Conservation (phyloP, 805 yeast species). For the Metschnikowia bowlesiae region DNA sequence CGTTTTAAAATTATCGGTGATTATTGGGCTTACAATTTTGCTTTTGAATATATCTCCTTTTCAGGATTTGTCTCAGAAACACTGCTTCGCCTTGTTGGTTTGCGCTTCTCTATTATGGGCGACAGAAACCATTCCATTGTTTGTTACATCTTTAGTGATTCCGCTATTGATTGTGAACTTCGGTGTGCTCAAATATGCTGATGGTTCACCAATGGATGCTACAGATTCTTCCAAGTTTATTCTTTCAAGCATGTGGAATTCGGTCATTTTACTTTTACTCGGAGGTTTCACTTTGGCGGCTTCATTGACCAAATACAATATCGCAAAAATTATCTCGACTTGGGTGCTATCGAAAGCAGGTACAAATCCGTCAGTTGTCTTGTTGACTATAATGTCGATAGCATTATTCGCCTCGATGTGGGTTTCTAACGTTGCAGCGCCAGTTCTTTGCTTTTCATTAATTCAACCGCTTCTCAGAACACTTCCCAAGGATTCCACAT, state of each 20-base stretch:
- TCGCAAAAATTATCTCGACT: slow-evolving; percentile 47
- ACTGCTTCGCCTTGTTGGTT: slow-evolving; percentile 66
- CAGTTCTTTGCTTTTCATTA: slow-evolving; percentile 49
- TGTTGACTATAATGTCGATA: slow-evolving; percentile 47
- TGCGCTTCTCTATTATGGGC: slow-evolving; percentile 53
- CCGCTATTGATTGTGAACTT: slow-evolving; percentile 46
- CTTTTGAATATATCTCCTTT: slow-evolving; percentile 55
- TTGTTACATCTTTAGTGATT: slow-evolving; percentile 45
- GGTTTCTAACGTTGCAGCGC: slow-evolving; percentile 56
- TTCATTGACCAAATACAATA: slow-evolving; percentile 49
- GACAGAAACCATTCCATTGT: slow-evolving; percentile 47
- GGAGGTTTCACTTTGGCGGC: slow-evolving; percentile 57
- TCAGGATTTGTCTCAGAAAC: slow-evolving; percentile 58
- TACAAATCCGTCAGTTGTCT: slow-evolving; percentile 45
- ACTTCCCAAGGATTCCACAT: slow-evolving; percentile 38
- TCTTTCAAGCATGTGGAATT: slow-evolving; percentile 49
- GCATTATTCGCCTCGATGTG: slow-evolving; percentile 53
- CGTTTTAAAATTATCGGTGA: slow-evolving; percentile 45
- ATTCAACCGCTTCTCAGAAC: slow-evolving; percentile 44
- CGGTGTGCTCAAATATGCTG: slow-evolving; percentile 46
- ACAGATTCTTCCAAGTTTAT: slow-evolving; percentile 42
- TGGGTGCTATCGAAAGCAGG: slow-evolving; percentile 49
- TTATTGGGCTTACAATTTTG: slow-evolving; percentile 49
- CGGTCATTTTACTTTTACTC: slow-evolving; percentile 46
- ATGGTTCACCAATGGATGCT: slow-evolving; percentile 43